These are phyloP conservation scores for Cryptosporidium tyzzeri DNA, from an alignment of 169 alveolate genomes.

Conservation along the genomic window DNA sequence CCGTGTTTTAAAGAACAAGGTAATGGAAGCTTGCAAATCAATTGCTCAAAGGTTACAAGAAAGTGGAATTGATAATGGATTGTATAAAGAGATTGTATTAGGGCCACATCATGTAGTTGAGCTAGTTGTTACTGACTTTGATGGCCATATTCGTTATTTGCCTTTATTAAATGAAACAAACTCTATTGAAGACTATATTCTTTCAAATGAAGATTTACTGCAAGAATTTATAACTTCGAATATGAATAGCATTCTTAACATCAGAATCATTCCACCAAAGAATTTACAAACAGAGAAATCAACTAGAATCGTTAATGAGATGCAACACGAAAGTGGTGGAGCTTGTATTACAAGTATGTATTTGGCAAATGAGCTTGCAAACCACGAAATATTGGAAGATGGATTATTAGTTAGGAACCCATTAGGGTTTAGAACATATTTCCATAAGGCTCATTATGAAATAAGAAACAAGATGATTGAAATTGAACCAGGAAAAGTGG, in stretches of 20 bases:
- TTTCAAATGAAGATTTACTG: slow-evolving; percentile 65
- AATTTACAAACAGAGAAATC: slow-evolving; percentile 50
- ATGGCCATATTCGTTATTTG: slow-evolving; percentile 72
- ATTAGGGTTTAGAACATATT: slow-evolving; percentile 60
- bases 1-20: slow-evolving; percentile 49
- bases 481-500: slow-evolving; percentile 72
- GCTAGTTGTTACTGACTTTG: slow-evolving; percentile 66
- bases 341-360: slow-evolving; percentile 72
- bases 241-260: slow-evolving; percentile 64
- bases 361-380: slow-evolving; percentile 72
- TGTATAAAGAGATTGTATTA: slow-evolving; percentile 65
- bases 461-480: slow-evolving; percentile 67
- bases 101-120: slow-evolving; percentile 73
- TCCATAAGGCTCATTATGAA: slow-evolving; percentile 70
- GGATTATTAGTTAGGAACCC: slow-evolving; percentile 69
- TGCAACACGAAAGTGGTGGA: slow-evolving; percentile 76
- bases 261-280: slow-evolving; percentile 51
- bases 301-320: slow-evolving; percentile 52
- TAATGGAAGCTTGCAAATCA: slow-evolving; percentile 74
- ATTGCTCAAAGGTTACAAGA: slow-evolving; percentile 72
- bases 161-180: slow-evolving; percentile 63
- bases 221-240: slow-evolving; percentile 73
- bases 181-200: slow-evolving; percentile 65
- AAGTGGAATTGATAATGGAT: slow-evolving; percentile 73
- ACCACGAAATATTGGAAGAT: slow-evolving; percentile 73